Base-by-base conservation (phyloP, 2,329 filamentous ascomycete species). In the Bimuria novae-zelandiae region DNA sequence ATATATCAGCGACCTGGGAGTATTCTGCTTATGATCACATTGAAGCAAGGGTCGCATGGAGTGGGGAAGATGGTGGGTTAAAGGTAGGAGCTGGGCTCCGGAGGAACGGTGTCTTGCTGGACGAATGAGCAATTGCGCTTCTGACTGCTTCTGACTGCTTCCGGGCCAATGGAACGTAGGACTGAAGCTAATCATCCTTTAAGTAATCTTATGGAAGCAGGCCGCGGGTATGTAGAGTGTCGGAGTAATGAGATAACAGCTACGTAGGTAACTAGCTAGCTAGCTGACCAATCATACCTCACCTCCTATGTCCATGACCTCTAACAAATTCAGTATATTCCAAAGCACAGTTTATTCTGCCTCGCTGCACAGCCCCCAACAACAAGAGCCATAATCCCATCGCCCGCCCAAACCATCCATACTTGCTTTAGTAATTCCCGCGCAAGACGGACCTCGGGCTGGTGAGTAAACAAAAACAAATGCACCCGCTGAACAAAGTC, bases 161-260 rank as follows among this genome's bases (percentile, higher is more conserved):
- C 25, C 25, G 25, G 25, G 25, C 25, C 25, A 27, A 27, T 27
- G 25, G 25, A 27, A 27, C 25, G 25, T 27, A 27, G 25, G 25
- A 27, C 25, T 27, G 25, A 27, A 27, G 25, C 25, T 27, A 27
- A 27, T 27, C 25, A 27, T 27, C 37, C 37, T 41, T 23, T 41
- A 19, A 41, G 37, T 41, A 41, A 23, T 41, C 37, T 41, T 41
- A 41, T 23, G 37, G 37, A 41, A 41, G 37, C 37, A 41, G 37
- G 37, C 37, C 37, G 37, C 21, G 37, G 37, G 37, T 41, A 19
- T 41, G 37, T 17, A 41, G 40, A 43, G 40, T 43, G 40, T 43
- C 22, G 40, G 40, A 43, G 40, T 43, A 43, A 43, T 43, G 40
- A 43, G 40, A 43, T 43, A 43, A 41, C 37, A 43, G 40, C 40